These are phyloP conservation scores for Linnemannia hyalina DNA, from an alignment of 192 early-diverging fungal genomes.

Conservation along the genomic window DNA sequence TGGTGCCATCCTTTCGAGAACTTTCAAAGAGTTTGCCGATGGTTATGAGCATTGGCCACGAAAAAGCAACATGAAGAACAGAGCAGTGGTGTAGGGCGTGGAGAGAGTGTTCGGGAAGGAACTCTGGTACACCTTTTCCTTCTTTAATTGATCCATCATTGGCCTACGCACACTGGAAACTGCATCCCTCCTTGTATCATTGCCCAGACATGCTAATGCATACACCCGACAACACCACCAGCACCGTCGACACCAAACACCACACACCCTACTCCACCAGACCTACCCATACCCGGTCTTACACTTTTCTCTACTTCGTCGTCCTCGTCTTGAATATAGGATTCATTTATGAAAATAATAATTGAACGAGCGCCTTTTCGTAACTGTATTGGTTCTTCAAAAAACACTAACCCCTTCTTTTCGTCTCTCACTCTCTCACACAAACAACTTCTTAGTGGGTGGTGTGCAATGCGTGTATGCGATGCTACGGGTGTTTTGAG, in stretches of 20 bases:
- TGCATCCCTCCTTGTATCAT: neutral
- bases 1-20: too few species aligned
- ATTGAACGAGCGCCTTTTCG: neutral
- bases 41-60: too few species aligned
- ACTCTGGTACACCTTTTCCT: neutral
- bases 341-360: neutral
- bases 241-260: neutral
- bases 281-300: neutral
- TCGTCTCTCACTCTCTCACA: too few species aligned
- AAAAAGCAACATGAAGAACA: too few species aligned
- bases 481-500: too few species aligned
- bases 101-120: too few species aligned
- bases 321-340: neutral
- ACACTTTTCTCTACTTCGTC: neutral
- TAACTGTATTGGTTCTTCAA: conserved; percentile 1
- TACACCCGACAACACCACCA: neutral
- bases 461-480: too few species aligned
- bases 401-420: neutral
- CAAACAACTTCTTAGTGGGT: too few species aligned
- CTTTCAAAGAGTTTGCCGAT: too few species aligned
- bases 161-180: neutral
- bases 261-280: neutral
- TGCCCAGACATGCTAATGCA: conserved; percentile 2
- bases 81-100: too few species aligned
- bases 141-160: neutral